Base-by-base conservation (phyloP, 306 rosid species). In the Carpinus fangiana region DNA sequence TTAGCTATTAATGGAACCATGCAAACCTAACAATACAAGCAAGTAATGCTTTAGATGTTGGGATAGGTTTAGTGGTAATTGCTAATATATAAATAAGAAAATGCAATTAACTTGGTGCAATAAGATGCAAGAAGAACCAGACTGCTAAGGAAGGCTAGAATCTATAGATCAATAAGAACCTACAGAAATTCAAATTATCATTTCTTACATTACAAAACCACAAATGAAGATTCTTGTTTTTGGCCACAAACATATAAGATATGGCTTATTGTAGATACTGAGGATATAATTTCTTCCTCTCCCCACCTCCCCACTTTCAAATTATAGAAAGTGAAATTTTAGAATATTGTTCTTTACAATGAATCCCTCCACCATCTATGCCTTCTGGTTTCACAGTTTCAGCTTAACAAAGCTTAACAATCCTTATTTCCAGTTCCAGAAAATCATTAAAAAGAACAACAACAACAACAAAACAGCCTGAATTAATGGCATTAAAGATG, bases 401-500 rank as follows among this genome's bases (percentile, higher is more conserved):
- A 52, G 20, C 56, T 52, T 7, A 52, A 16, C 14, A 50, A 38
- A 46, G 26, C 76, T 75, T 75, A 62, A 59, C 38, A 64, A 16
- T 13, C 71, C 28, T 70, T 76, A 57, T 65, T 36, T 34, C 41
- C 12, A 74, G 48, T 18, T 34, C 38, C 51, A 67, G 34, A 55
- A 46, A 20, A 5, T 70, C 34, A 65, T 38, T 14, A 76, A 26
- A 72, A 38, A 55, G 38, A 38, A 78, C 12, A 20, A 12, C 16
- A 57, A 46, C 16, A 64, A 2, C 17, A 55, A 12, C 55, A 48
- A 43, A 69, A 47, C 45, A 59, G 26, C 62, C 52, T 31, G 53
- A 68, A 77, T 28, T 13, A 43, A 64, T 43, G 61, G 60, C 74
- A 79, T 62, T 75, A 83, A 36, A 59, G 50, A 66, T 43, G 52